These are phyloP conservation scores for Globisporangium mamillatum DNA, from an alignment of 352 stramenopile genomes.

Conservation along the genomic window DNA sequence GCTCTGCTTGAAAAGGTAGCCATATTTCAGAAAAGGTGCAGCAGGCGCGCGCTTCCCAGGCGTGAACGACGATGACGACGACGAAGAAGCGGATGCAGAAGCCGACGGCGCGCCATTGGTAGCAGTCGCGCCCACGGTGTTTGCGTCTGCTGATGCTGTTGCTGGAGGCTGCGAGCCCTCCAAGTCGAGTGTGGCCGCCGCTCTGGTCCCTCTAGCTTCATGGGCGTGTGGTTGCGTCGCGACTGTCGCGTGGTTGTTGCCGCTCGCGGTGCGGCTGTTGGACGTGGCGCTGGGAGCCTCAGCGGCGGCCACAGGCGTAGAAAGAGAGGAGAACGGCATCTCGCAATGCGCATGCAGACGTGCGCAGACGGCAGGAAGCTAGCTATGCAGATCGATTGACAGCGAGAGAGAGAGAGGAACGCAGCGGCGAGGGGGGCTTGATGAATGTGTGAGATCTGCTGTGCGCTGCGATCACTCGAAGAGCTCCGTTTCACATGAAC, in stretches of 20 bases:
- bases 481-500: conserved; percentile 4
- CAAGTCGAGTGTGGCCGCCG: background rate
- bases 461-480: conserved; percentile 1
- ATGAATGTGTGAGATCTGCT: background rate
- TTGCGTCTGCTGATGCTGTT: background rate
- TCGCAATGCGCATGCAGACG: background rate
- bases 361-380: background rate
- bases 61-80: background rate
- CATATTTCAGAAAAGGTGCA: conserved; percentile 29
- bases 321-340: conserved; percentile 1
- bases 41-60: conserved; percentile 10
- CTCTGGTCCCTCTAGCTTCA: background rate
- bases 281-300: background rate
- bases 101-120: background rate
- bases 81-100: background rate
- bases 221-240: conserved; percentile 1
- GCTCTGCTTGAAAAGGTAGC: conserved; percentile 80
- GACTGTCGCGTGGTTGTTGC: conserved; percentile 10
- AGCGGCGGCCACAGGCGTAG: background rate
- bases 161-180: background rate
- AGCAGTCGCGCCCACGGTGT: background rate
- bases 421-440: background rate
- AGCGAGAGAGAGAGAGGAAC: background rate
- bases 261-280: background rate
- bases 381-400: background rate